Evolutionary conservation across 192 early-diverging fungal species (phyloP), one percentile per base, ranked within the genome.

Genomic region (Backusella australiensis): DNA sequence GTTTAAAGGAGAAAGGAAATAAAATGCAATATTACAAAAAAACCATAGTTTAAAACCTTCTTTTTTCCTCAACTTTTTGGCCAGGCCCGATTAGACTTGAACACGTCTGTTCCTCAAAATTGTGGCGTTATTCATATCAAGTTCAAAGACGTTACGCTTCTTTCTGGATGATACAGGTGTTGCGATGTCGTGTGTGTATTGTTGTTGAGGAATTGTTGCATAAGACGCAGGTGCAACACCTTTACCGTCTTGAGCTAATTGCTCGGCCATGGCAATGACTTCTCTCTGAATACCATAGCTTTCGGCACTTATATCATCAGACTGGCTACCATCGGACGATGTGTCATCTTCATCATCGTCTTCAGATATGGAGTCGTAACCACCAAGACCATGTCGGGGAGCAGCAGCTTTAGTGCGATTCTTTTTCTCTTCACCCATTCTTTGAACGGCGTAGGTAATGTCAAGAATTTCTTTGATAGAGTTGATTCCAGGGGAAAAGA

Each of bases 401-500:
- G 4, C 34, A 3, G 34, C 56, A 63, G 56, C 56, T 9, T 26
- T 63, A 4, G 56, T 23, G 14, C 29, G 74, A 23, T 21, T 73
- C 44, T 59, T 81, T 66, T 85, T 86, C 66, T 93, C 89, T 76
- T 93, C 90, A 67, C 89, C 92, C 85, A 93, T 90, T 26, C 93
- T 86, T 68, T 92, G 92, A 46, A 94, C 90, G 29, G 93, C 91
- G 75, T 90, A 93, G n/a, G 91, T 89, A 71, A 94, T 84, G 76
- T 93, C 91, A 76, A 92, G 91, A 7, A 90, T 90, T 75, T 93
- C 86, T 77, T 93, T 94, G 72, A 94, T 86, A 14, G 80, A 76
- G 15, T 77, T 81, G 44, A 89, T 77, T 6, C 86, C 86, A 32
- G 86, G 89, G 34, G 86, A 86, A 21, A 89, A 74, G 17, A 83